Percentiles rank a stretch among this genome's conserved stretches.
Conservation (phyloP, 306 rosid genomes). For the Ormosia semicastrata region DNA sequence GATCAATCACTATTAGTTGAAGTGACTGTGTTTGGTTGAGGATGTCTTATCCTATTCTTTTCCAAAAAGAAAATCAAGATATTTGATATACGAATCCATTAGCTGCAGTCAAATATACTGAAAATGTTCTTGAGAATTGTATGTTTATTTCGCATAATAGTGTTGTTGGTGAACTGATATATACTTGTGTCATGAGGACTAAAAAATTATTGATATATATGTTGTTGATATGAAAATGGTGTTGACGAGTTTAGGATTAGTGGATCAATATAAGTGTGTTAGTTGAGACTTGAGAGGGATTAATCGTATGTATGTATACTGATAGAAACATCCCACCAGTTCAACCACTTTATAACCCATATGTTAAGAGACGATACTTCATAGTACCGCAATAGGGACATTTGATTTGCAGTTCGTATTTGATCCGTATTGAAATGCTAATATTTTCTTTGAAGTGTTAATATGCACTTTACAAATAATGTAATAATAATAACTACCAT, state of each 20-base stretch:
- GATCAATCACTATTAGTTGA: no score
- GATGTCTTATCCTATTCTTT: background rate
- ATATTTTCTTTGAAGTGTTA: no score
- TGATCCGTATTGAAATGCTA: no score
- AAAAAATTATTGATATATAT: background rate
- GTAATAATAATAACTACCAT: no score
- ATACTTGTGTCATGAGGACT: background rate
- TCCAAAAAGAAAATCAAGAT: background rate
- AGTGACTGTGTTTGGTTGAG: background rate
- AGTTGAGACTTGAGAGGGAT: background rate
- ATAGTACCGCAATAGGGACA: background rate
- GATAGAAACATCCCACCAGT: conserved; percentile 29
- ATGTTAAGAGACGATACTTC: background rate
- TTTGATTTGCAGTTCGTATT: background rate
- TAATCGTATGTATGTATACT: background rate
- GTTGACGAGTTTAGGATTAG: background rate
- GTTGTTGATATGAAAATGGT: background rate
- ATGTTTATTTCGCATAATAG: background rate
- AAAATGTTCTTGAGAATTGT: background rate
- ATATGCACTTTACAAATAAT: no score
- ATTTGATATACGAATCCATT: background rate
- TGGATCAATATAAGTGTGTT: background rate
- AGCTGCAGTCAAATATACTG: background rate
- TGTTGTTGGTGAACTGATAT: background rate
- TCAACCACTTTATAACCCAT: conserved; percentile 12